Evolutionary conservation across 768 basidiomycete species (phyloP).

Genomic region (Suillus tomentosus): DNA sequence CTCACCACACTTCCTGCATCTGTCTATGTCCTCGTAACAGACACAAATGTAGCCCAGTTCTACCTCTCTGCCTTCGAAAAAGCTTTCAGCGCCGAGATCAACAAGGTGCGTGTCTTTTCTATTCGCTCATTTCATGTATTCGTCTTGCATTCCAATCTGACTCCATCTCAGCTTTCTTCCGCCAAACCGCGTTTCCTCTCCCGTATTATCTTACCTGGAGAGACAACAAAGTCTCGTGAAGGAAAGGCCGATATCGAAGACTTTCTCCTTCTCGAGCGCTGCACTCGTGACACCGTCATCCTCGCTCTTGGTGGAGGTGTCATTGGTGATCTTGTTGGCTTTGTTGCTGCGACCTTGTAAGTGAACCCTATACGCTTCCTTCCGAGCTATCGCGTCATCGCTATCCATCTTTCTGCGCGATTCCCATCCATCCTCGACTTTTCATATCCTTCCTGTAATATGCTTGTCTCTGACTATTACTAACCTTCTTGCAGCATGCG

Average conservation of each 20-base stretch:
- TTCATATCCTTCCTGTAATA: background rate
- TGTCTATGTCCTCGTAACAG: conserved; percentile 90
- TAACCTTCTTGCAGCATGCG: conserved; percentile 74
- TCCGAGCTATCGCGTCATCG: background rate
- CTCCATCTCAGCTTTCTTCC: conserved; percentile 12
- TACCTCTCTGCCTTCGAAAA: conserved; percentile 69
- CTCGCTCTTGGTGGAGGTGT: conserved; percentile 96
- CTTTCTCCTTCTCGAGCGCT: conserved; percentile 82
- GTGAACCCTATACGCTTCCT: conserved; percentile 25
- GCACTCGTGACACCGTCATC: conserved; percentile 91
- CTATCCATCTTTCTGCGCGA: conserved; percentile 2
- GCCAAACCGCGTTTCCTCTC: conserved; percentile 68
- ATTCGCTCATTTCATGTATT: background rate
- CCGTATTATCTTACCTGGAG: conserved; percentile 85
- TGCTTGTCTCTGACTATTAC: background rate
- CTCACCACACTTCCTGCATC: conserved; percentile 72
- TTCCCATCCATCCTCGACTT: background rate
- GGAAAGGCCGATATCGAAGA: conserved; percentile 95
- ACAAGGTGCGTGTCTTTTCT: conserved; percentile 11
- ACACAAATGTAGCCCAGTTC: conserved; percentile 83
- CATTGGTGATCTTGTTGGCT: conserved; percentile 95
- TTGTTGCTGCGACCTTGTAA: conserved; percentile 96
- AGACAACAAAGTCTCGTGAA: conserved; percentile 87
- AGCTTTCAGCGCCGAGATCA: conserved; percentile 58
- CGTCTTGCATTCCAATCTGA: background rate